A percentile compares a stretch with the other conserved stretches of the same genome.
These are phyloP conservation scores for Linaria vulgaris DNA, from an alignment of 257 asterid genomes.

Conservation along the genomic window DNA sequence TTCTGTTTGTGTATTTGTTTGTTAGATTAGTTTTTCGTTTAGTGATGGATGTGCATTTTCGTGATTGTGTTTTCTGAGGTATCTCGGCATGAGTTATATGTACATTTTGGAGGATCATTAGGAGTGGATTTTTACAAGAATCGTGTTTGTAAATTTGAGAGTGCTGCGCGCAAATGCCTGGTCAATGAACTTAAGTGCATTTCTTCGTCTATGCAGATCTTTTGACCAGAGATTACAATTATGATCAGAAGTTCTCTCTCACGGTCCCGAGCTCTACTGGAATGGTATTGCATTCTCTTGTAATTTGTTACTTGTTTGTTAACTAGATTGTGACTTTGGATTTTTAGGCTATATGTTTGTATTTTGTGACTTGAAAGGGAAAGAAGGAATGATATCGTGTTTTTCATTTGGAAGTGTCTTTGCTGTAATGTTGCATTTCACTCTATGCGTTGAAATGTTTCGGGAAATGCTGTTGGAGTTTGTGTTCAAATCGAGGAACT, in stretches of 20 bases:
- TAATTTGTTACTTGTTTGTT: conserved; percentile 12
- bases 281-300: conserved; percentile 45
- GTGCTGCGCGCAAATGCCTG: neutral
- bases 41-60: neutral
- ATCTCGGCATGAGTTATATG: neutral
- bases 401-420: too few relatives aligned
- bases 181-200: conserved; percentile 11
- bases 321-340: conserved; percentile 3
- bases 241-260: conserved; percentile 80
- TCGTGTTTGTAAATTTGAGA: too few relatives aligned
- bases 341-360: conserved; percentile 1
- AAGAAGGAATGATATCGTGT: neutral
- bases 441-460: too few relatives aligned
- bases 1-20: neutral
- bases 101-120: too few relatives aligned
- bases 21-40: conserved; percentile 10
- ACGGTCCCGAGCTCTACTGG: conserved; percentile 74
- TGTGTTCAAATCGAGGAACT: neutral
- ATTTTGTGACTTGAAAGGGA: neutral
- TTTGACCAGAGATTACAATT: conserved; percentile 77
- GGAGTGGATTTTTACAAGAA: too few relatives aligned
- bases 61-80: neutral
- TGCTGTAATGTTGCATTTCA: too few relatives aligned
- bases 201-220: conserved; percentile 53
- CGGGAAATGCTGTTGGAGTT: conserved; percentile 4